Percentiles rank a stretch among this genome's conserved stretches.
Conservation (phyloP, 2,329 filamentous ascomycete genomes). For the Hypomyces rosellus region DNA sequence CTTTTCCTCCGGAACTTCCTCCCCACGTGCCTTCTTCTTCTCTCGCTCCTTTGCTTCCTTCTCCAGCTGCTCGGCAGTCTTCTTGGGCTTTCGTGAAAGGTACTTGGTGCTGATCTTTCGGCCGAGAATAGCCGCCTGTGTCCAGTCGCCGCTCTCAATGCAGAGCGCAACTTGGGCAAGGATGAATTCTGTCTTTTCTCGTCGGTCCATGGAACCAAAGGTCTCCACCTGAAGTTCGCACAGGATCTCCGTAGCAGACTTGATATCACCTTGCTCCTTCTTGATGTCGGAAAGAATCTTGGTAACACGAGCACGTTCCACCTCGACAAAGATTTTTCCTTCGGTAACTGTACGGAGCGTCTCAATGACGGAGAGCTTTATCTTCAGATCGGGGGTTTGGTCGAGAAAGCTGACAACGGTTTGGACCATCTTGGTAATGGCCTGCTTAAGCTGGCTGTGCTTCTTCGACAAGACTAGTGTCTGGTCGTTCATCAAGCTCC, state of each 20-base stretch:
- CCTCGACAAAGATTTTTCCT: constrained; percentile 99
- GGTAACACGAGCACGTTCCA: constrained; percentile 92
- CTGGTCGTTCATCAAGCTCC: constrained; percentile 94
- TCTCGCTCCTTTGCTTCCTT: constrained; percentile 86
- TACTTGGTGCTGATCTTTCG: constrained; percentile 97
- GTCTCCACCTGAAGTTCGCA: constrained; percentile 99
- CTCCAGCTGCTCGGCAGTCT: constrained; percentile 80
- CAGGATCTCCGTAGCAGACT: constrained; percentile 82
- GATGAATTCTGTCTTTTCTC: constrained; percentile 99
- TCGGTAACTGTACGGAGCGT: constrained; percentile 93
- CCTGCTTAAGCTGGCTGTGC: constrained; percentile 98
- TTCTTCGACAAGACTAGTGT: constrained; percentile 96
- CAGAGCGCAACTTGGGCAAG: constrained; percentile 89
- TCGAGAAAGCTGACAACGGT: constrained; percentile 89
- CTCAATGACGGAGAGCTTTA: constrained; percentile 90
- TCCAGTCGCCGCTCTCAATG: constrained; percentile 95
- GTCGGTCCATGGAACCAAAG: constrained; percentile 93
- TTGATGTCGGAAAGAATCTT: constrained; percentile 96
- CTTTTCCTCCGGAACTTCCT: constrained; percentile 70
- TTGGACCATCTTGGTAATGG: constrained; percentile 98
- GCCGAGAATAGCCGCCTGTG: constrained; percentile 84
- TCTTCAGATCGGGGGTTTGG: constrained; percentile 75
- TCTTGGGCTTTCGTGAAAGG: constrained; percentile 83
- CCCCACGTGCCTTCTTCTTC: constrained; percentile 73
- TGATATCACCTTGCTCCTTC: constrained; percentile 88